Evolutionary conservation across 2,329 filamentous ascomycete species (phyloP).

Genomic region (Apiospora arundinis): DNA sequence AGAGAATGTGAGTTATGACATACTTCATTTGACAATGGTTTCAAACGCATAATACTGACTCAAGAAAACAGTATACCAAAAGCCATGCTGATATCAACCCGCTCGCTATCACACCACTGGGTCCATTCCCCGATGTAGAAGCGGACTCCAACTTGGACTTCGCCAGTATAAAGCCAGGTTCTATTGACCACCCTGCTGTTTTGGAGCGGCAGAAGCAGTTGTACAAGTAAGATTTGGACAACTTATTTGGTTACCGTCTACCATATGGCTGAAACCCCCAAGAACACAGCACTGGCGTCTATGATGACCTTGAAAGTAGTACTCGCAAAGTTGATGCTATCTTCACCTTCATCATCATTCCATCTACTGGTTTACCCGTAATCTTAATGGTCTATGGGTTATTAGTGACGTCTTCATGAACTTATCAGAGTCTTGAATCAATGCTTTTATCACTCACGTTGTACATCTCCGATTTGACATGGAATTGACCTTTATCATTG

Average conservation of each 20-base stretch:
- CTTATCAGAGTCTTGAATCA: neutral
- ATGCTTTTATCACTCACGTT: neutral
- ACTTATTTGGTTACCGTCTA: no score
- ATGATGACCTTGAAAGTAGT: no score
- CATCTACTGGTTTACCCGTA: slow-evolving; percentile 3
- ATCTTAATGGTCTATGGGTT: neutral
- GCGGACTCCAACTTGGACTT: slow-evolving; percentile 56
- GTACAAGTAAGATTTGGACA: neutral
- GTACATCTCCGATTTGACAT: neutral
- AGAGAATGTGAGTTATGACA: slow-evolving; percentile 53
- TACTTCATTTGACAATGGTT: no score
- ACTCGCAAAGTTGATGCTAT: slow-evolving; percentile 22
- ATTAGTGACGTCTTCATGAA: neutral
- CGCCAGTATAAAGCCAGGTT: slow-evolving; percentile 53
- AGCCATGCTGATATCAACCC: slow-evolving; percentile 66
- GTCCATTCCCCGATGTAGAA: slow-evolving; percentile 65
- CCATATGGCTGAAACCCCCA: no score
- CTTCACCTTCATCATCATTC: slow-evolving; percentile 18
- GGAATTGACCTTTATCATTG: neutral
- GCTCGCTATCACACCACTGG: slow-evolving; percentile 65
- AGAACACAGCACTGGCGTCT: no score
- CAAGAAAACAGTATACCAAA: slow-evolving; percentile 52
- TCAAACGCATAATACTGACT: neutral
- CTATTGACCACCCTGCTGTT: slow-evolving; percentile 50
- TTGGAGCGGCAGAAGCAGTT: slow-evolving; percentile 40